A percentile compares a stretch with the other conserved stretches of the same genome.
Conservation (phyloP, 2,329 filamentous ascomycete species). For the Fusarium metavorans region DNA sequence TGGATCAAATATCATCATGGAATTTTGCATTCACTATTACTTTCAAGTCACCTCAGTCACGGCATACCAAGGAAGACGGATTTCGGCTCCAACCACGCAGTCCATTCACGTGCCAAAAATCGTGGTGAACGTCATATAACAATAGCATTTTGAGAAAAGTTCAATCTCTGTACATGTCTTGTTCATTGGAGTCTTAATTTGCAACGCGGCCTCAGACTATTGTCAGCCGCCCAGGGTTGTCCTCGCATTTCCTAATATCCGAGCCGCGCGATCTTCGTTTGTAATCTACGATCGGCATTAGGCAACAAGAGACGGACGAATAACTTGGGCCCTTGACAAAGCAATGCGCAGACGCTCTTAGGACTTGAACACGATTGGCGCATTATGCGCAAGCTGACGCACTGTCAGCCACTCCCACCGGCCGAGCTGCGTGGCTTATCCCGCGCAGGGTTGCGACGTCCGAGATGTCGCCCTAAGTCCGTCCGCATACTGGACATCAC, state of each 20-base stretch:
- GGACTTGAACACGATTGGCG: neutral
- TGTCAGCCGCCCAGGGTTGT: neutral
- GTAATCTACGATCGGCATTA: neutral
- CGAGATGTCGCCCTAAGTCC: neutral
- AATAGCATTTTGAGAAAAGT: neutral
- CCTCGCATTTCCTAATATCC: neutral
- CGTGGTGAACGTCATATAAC: too few species aligned
- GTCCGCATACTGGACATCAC: neutral
- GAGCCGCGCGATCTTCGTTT: neutral
- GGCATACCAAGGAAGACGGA: too few species aligned
- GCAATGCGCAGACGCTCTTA: neutral
- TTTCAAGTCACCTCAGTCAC: neutral
- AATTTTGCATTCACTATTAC: neutral
- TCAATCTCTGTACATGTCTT: neutral
- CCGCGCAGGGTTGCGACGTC: neutral
- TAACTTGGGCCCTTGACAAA: neutral
- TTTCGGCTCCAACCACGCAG: neutral
- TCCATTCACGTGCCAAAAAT: neutral
- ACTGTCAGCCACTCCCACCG: neutral
- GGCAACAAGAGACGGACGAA: neutral
- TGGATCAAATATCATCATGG: neutral
- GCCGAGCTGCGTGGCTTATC: neutral
- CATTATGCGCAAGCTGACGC: neutral
- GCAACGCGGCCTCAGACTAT: neutral
- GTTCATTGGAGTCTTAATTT: neutral